Percentiles rank a stretch among this genome's conserved stretches.
Evolutionary conservation across 805 yeast genomes (phyloP).

Genomic region (Candida palmyrensis): DNA sequence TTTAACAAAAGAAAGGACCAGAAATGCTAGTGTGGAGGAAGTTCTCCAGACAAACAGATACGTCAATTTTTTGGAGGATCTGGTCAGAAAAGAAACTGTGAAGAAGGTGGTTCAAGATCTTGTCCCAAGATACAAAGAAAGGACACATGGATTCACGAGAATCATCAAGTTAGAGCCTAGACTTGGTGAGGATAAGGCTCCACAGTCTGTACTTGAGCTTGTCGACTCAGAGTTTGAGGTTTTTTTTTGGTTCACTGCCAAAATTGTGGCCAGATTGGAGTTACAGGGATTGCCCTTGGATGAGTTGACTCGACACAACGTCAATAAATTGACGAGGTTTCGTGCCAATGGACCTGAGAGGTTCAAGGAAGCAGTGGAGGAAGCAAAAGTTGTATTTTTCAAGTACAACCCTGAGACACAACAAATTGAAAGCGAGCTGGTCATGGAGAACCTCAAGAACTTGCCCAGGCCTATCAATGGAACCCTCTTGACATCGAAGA

Average conservation of each 20-base stretch:
- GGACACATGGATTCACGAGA: slow-evolving; percentile 83
- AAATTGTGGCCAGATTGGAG: slow-evolving; percentile 76
- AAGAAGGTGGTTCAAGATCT: slow-evolving; percentile 68
- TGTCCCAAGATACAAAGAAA: slow-evolving; percentile 52
- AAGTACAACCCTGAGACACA: slow-evolving; percentile 25
- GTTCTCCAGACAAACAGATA: slow-evolving; percentile 2
- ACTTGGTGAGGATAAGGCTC: slow-evolving; percentile 78
- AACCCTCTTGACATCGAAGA: slow-evolving; percentile 25
- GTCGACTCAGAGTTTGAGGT: slow-evolving; percentile 66
- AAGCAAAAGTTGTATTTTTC: slow-evolving; percentile 32
- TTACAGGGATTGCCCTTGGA: slow-evolving; percentile 51
- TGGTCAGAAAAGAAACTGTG: slow-evolving; percentile 29
- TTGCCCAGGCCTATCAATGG: slow-evolving; percentile 25
- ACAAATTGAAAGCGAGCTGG: slow-evolving; percentile 17
- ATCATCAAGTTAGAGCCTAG: slow-evolving; percentile 80
- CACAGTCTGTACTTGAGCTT: slow-evolving; percentile 81
- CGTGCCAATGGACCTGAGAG: slow-evolving; percentile 47
- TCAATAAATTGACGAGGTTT: slow-evolving; percentile 41
- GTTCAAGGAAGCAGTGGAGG: slow-evolving; percentile 61
- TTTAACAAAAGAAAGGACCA: slow-evolving; percentile 15
- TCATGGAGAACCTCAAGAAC: slow-evolving; percentile 26
- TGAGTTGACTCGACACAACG: slow-evolving; percentile 50
- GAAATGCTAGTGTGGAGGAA: neutral
- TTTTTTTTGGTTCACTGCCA: slow-evolving; percentile 73
- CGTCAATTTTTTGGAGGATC: slow-evolving; percentile 44